phyloP scores from a whole-genome alignment of 805 yeast species.

The Monosporozyma aquatica region DNA sequence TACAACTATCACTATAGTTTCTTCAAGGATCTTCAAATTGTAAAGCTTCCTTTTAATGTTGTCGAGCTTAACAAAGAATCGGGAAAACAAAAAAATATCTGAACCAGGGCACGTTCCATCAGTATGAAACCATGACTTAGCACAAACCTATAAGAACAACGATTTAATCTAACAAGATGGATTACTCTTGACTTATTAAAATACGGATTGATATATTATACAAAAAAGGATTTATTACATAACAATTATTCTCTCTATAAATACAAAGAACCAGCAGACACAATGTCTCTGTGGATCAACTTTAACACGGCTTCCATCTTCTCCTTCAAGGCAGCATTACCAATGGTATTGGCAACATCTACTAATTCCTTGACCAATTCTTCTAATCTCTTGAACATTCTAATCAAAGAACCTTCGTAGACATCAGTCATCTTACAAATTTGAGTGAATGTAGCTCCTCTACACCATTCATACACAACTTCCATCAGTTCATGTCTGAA shows the following conservation, averaged over 20 bases:
- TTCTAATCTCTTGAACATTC: slow-evolving; percentile 90
- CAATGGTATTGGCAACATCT: slow-evolving; percentile 89
- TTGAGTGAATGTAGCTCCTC: slow-evolving; percentile 91
- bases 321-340: slow-evolving; percentile 73
- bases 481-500: slow-evolving; percentile 95
- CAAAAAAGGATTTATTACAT: too few species aligned
- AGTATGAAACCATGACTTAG: too few species aligned
- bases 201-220: too few species aligned
- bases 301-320: slow-evolving; percentile 84
- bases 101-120: too few species aligned
- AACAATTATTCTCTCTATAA: slow-evolving; percentile 23
- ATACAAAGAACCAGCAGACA: slow-evolving; percentile 92
- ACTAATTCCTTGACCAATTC: slow-evolving; percentile 86
- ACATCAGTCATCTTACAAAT: slow-evolving; percentile 98
- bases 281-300: slow-evolving; percentile 89
- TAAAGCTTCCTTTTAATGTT: too few species aligned
- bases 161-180: too few species aligned
- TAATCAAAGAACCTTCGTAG: slow-evolving; percentile 90
- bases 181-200: too few species aligned
- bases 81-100: too few species aligned
- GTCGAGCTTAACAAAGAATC: too few species aligned
- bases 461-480: slow-evolving; percentile 93
- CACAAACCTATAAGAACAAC: too few species aligned
- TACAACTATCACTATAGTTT: too few species aligned
- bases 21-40: too few species aligned